These are phyloP conservation scores for Venturia nashicola DNA, from an alignment of 2,329 filamentous ascomycete genomes.

Conservation along the genomic window DNA sequence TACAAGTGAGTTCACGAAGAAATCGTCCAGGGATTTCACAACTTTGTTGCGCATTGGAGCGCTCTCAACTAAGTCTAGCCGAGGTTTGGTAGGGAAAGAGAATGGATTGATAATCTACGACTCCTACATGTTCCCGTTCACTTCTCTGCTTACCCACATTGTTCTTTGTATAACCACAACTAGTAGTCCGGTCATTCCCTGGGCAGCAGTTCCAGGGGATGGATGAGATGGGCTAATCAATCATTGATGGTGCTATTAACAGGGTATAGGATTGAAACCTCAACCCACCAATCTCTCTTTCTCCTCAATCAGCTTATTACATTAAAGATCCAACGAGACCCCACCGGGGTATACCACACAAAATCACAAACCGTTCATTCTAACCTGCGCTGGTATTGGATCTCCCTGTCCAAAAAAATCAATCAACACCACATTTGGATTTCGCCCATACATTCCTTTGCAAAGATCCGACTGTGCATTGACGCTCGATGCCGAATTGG, in stretches of 20 bases:
- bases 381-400: neutral
- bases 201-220: neutral
- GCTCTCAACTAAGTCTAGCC: neutral
- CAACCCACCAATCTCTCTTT: neutral
- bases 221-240: neutral
- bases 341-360: neutral
- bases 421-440: conserved; percentile 10
- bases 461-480: conserved; percentile 16
- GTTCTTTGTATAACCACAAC: neutral
- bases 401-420: conserved; percentile 8
- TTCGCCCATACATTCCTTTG: neutral
- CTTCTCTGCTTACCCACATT: neutral
- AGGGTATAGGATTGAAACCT: neutral
- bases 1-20: too few relatives aligned
- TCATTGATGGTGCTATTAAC: neutral
- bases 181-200: neutral
- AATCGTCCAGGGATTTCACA: too few relatives aligned
- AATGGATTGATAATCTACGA: too few relatives aligned
- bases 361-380: conserved; percentile 8
- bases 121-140: neutral
- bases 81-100: neutral
- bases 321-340: neutral
- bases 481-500: conserved; percentile 45
- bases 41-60: too few relatives aligned
- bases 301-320: neutral